phyloP scores from a whole-genome alignment of 352 stramenopile genomes.

The Achlya hypogyna region DNA sequence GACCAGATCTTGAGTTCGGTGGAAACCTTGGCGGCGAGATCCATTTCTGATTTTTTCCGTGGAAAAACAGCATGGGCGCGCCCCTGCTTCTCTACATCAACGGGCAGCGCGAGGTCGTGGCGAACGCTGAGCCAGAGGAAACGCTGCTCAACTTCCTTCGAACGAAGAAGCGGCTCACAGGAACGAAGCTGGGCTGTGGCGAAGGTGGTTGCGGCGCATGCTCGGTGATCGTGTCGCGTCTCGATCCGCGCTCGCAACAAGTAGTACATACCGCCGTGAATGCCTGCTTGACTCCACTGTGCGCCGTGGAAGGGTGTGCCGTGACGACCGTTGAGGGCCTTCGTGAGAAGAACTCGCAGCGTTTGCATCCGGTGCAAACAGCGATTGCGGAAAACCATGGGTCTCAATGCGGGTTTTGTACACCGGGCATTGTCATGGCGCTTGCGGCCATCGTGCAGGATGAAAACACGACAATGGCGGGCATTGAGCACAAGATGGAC shows the following conservation, averaged over 20 bases:
- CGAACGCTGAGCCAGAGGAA: constrained; percentile 49
- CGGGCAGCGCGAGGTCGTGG: constrained; percentile 41
- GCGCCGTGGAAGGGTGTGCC: constrained; percentile 68
- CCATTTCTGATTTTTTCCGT: constrained; percentile 2
- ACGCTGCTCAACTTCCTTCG: constrained; percentile 83
- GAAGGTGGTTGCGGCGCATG: constrained; percentile 95
- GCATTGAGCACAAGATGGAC: constrained; percentile 91
- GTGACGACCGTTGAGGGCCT: constrained; percentile 85
- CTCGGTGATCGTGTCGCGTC: constrained; percentile 88
- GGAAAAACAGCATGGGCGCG: neutral
- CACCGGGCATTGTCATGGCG: constrained; percentile 82
- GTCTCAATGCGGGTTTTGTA: constrained; percentile 93
- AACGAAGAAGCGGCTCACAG: constrained; percentile 52
- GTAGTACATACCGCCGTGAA: constrained; percentile 78
- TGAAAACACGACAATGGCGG: constrained; percentile 63
- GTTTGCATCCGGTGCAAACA: constrained; percentile 77
- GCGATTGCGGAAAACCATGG: constrained; percentile 87
- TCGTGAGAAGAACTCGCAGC: constrained; percentile 25
- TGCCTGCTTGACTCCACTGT: constrained; percentile 76
- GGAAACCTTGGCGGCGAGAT: no score
- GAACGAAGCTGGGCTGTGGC: constrained; percentile 87
- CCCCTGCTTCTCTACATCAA: constrained; percentile 77
- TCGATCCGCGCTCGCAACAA: constrained; percentile 32
- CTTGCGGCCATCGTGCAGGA: constrained; percentile 76
- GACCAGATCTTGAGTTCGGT: neutral